Conservation (phyloP, 345 rosid species). For the Erucastrum elatum region DNA sequence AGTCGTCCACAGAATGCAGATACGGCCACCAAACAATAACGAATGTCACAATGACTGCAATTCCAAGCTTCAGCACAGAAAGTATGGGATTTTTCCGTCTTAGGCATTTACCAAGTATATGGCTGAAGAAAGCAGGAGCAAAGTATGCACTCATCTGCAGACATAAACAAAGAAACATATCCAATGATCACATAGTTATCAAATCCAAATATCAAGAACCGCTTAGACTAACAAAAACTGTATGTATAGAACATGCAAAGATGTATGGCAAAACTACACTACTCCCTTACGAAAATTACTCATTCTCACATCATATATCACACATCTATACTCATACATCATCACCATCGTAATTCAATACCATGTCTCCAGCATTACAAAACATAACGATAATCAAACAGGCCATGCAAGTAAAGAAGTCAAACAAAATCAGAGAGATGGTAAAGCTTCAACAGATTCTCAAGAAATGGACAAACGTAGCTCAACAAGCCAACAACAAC, state of each 20-base stretch:
- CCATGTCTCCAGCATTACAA: background rate
- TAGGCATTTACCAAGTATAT: constrained; percentile 82
- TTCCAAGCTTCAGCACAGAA: constrained; percentile 66
- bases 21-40: constrained; percentile 92
- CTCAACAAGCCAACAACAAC: background rate
- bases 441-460: background rate
- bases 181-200: background rate
- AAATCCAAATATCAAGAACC: background rate
- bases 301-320: background rate
- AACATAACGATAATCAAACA: background rate
- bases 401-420: background rate
- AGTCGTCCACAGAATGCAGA: constrained; percentile 61
- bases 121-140: constrained; percentile 92
- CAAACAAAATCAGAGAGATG: background rate
- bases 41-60: constrained; percentile 66
- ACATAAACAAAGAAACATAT: background rate
- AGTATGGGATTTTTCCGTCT: constrained; percentile 60
- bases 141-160: constrained; percentile 92
- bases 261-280: background rate
- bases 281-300: background rate
- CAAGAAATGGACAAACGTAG: background rate
- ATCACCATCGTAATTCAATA: background rate
- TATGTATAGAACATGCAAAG: background rate
- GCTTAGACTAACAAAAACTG: background rate
- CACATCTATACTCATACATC: background rate